A percentile compares a stretch with the other conserved stretches of the same genome.
phyloP scores from a whole-genome alignment of 208 protist species.

The Phytomonas sp. region DNA sequence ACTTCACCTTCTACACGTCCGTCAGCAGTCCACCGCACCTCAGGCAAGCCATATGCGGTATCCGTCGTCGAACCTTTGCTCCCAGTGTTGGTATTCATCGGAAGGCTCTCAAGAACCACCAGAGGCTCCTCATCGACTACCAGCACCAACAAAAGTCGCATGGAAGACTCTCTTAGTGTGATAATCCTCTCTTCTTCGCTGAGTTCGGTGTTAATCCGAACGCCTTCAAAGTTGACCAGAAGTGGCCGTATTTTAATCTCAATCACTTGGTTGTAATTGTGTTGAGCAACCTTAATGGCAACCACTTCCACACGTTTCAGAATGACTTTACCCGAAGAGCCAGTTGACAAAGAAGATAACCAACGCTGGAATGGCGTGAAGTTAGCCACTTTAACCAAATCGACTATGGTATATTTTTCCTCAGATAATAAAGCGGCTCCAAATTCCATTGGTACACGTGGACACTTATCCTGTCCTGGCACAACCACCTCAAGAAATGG shows the following conservation, averaged over 20 bases:
- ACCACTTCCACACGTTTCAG: conserved; percentile 44
- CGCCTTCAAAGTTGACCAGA: conserved; percentile 29
- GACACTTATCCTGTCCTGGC: conserved; percentile 6
- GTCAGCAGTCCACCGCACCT: conserved; percentile 30
- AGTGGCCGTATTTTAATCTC: conserved; percentile 58
- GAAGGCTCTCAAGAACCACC: conserved; percentile 52
- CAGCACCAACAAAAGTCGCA: conserved; percentile 59
- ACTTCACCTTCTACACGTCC: conserved; percentile 45
- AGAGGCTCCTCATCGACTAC: conserved; percentile 22
- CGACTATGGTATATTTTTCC: conserved; percentile 31
- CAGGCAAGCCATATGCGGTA: conserved; percentile 27
- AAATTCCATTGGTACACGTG: conserved; percentile 71
- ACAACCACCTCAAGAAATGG: conserved; percentile 60
- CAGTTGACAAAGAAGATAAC: conserved; percentile 34
- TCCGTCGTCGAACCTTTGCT: background rate
- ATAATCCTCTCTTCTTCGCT: conserved; percentile 19
- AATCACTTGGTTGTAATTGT: conserved; percentile 23
- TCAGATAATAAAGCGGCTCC: conserved; percentile 7
- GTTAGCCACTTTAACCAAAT: conserved; percentile 78
- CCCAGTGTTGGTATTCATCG: conserved; percentile 27
- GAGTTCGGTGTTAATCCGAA: conserved; percentile 14
- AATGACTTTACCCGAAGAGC: conserved; percentile 14
- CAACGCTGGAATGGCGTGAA: conserved; percentile 61
- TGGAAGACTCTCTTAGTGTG: conserved; percentile 46
- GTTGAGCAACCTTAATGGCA: conserved; percentile 37